These are phyloP conservation scores for Hypoxylon fragiforme DNA, from an alignment of 495 filamentous ascomycete species.

Conservation along the genomic window DNA sequence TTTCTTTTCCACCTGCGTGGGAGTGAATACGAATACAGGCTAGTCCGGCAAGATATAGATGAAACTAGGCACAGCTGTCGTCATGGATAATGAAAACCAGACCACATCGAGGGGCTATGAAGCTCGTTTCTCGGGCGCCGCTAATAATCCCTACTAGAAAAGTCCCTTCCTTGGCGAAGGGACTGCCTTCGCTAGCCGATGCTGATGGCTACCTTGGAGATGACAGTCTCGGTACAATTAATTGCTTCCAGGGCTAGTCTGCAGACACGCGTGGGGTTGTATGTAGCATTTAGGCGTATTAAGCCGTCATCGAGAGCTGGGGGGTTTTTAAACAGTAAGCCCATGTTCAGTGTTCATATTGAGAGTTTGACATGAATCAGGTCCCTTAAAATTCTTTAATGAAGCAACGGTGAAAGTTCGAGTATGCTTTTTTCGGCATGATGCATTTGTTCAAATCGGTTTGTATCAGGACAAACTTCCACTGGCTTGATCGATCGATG, in stretches of 20 bases:
- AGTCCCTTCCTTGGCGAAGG: conserved; percentile 16
- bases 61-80: conserved; percentile 26
- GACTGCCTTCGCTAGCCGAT: conserved; percentile 25
- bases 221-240: conserved; percentile 21
- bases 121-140: conserved; percentile 10
- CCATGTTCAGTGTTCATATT: conserved; percentile 14
- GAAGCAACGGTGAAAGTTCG: conserved; percentile 7
- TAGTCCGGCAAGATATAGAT: conserved; percentile 13
- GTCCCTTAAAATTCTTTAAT: conserved; percentile 3
- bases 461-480: conserved; percentile 24
- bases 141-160: conserved; percentile 13
- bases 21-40: conserved; percentile 14
- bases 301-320: conserved; percentile 25
- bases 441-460: conserved; percentile 18
- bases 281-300: conserved; percentile 30
- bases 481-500: conserved; percentile 25
- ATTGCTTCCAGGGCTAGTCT: conserved; percentile 19
- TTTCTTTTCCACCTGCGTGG: conserved; percentile 9
- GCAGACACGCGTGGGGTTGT: conserved; percentile 30
- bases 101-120: conserved; percentile 15
- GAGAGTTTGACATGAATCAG: conserved; percentile 3
- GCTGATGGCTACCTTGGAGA: conserved; percentile 16
- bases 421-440: conserved; percentile 17
- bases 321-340: conserved; percentile 26
- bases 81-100: conserved; percentile 25